Evolutionary conservation across 306 rosid genomes (phyloP), one percentile per base, ranked within the genome.

Genomic region (Medicago lupulina): DNA sequence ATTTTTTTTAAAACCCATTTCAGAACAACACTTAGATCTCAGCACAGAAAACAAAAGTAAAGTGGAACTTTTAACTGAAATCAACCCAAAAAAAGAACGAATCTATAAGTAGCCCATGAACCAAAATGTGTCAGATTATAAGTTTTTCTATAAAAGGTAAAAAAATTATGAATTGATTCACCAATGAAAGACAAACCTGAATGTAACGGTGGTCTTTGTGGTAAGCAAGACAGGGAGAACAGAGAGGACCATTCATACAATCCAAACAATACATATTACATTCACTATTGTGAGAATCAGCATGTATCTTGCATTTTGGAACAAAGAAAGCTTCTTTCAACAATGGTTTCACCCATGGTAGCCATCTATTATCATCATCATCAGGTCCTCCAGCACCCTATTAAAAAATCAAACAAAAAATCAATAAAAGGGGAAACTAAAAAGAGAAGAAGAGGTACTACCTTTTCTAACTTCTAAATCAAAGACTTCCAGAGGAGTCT

Each of bases 161-260:
- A n/a, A n/a, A n/a, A n/a, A n/a, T n/a, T 9, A 65, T n/a, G 8
- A 76, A 39, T 21, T 14, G 23, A 63, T 8, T 8, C 3, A 63
- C 36, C 6, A 31, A 9, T 8, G 34, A 4, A 5, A 21, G 51
- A 31, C 54, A 5, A 49, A 95, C 99, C 98, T 96, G 99, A 40
- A 96, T 96, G 47, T 88, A 91, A 28, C 92, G 91, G 61, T 96
- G 99, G 74, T 92, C 99, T 75, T 82, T 92, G 84, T 96, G 99
- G 71, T 84, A 68, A 6, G 63, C 60, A 17, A 96, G 92, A 73
- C 99, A 96, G 76, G 92, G 92, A 67, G 99, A 96, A 58, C 99
- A 96, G 72, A 96, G 90, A 67, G 98, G 84, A 0, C 99, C 94
- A 43, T 96, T 88, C 97, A 92, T 86, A 74, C 99, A 96, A n/a